phyloP scores from a whole-genome alignment of 2,329 filamentous ascomycete genomes.

The Beauveria asiatica region DNA sequence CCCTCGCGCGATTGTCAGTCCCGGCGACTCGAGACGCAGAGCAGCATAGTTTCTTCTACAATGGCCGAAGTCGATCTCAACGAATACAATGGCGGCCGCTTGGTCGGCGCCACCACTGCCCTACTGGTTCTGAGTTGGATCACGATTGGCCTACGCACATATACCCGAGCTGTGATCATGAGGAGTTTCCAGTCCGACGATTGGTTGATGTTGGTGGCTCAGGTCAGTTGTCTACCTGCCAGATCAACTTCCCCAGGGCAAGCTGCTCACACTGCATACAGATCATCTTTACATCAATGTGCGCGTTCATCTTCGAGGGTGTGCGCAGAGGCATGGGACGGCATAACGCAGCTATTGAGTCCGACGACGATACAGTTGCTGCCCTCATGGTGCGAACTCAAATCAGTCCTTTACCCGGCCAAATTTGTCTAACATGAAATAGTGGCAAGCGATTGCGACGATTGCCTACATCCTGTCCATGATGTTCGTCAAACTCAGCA shows the following conservation, averaged over 20 bases:
- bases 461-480: slow-evolving; percentile 43
- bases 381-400: slow-evolving; percentile 35
- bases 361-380: slow-evolving; percentile 30
- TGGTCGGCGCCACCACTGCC: slow-evolving; percentile 28
- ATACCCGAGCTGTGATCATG: slow-evolving; percentile 35
- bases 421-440: background rate
- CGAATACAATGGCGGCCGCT: slow-evolving; percentile 30
- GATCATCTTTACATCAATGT: slow-evolving; percentile 39
- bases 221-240: slow-evolving; percentile 25
- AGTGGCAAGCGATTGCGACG: slow-evolving; percentile 45
- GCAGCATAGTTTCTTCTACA: background rate
- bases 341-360: slow-evolving; percentile 36
- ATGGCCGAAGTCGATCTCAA: slow-evolving; percentile 23
- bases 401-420: background rate
- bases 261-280: slow-evolving; percentile 15
- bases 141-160: slow-evolving; percentile 34
- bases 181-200: slow-evolving; percentile 41
- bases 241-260: too few relatives aligned
- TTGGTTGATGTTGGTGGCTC: slow-evolving; percentile 43
- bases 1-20: background rate
- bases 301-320: slow-evolving; percentile 36
- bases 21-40: background rate
- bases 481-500: slow-evolving; percentile 50
- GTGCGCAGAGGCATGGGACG: slow-evolving; percentile 35
- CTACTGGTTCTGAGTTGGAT: slow-evolving; percentile 34